A percentile compares a stretch with the other conserved stretches of the same genome.
phyloP scores from a whole-genome alignment of 2,329 filamentous ascomycete species.

The Chaetomiaceae sp. region DNA sequence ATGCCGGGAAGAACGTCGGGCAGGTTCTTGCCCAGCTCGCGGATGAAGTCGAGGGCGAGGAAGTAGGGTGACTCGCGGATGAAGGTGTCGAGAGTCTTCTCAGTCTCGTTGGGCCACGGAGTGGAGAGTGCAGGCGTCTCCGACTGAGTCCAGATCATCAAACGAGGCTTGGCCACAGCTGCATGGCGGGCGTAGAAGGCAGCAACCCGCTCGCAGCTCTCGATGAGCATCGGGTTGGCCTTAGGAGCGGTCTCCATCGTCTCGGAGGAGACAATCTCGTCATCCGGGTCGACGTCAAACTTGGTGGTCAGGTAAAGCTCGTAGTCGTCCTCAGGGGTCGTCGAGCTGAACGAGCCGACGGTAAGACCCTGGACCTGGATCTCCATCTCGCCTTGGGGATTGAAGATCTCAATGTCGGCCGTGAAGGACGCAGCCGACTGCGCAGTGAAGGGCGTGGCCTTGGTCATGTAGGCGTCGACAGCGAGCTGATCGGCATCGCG shows the following conservation, averaged over 20 bases:
- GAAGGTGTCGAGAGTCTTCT: constrained; percentile 29
- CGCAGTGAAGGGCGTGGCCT: constrained; percentile 24
- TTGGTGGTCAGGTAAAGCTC: constrained; percentile 35
- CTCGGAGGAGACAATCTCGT: constrained; percentile 32
- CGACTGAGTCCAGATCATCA: background rate
- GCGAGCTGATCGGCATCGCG: constrained; percentile 18
- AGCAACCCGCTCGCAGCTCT: constrained; percentile 36
- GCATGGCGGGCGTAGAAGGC: constrained; percentile 27
- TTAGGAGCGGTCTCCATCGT: background rate
- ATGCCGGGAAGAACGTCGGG: constrained; percentile 27
- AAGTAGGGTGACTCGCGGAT: constrained; percentile 33
- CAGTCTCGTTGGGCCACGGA: constrained; percentile 28
- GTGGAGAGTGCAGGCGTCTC: constrained; percentile 9
- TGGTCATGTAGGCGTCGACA: constrained; percentile 33
- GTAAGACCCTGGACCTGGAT: constrained; percentile 33
- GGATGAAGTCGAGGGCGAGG: constrained; percentile 30
- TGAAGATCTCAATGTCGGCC: constrained; percentile 36
- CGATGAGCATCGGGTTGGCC: constrained; percentile 28
- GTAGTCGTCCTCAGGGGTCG: constrained; percentile 31
- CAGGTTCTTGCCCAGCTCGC: constrained; percentile 25
- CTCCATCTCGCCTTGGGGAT: constrained; percentile 30
- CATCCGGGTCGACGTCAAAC: constrained; percentile 39
- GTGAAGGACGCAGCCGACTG: constrained; percentile 30
- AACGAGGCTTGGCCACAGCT: background rate
- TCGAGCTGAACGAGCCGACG: constrained; percentile 31